Evolutionary conservation across 768 basidiomycete species (phyloP).

Genomic region (Podaxis mareebaensis): DNA sequence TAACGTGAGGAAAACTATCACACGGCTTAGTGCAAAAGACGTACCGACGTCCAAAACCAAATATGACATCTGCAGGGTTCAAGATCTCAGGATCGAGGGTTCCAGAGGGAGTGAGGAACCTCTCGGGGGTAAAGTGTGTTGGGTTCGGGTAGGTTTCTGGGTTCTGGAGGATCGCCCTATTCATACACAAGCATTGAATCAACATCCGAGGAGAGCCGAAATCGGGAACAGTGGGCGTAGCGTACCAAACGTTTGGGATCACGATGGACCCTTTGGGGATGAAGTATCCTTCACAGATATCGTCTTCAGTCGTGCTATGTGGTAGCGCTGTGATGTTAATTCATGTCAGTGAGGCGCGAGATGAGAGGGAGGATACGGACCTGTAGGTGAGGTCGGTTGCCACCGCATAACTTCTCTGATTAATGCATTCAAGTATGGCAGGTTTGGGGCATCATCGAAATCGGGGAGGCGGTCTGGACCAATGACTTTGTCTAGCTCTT

Average conservation of each 20-base stretch:
- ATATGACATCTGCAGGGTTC: constrained; percentile 36
- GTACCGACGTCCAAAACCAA: no score
- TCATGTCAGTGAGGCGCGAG: background rate
- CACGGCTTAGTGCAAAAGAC: no score
- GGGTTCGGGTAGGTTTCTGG: constrained; percentile 31
- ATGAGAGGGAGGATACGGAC: constrained; percentile 19
- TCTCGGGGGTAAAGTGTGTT: constrained; percentile 38
- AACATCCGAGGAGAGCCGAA: background rate
- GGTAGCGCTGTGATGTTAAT: constrained; percentile 29
- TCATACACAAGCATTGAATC: background rate
- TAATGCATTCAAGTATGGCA: constrained; percentile 40
- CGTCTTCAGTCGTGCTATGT: constrained; percentile 38
- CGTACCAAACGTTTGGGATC: constrained; percentile 35
- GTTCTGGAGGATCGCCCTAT: constrained; percentile 33
- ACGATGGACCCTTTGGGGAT: constrained; percentile 44
- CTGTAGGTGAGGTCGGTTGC: constrained; percentile 30
- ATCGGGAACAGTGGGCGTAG: background rate
- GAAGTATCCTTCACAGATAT: constrained; percentile 43
- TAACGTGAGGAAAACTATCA: constrained; percentile 6
- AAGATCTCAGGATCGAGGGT: constrained; percentile 28
- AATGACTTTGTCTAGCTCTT: constrained; percentile 40
- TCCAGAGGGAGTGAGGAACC: constrained; percentile 32
- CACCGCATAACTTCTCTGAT: constrained; percentile 36
- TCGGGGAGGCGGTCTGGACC: constrained; percentile 38
- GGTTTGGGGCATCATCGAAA: constrained; percentile 32